These are phyloP conservation scores for Sarocladiaceae sp. DNA, from an alignment of 2,329 filamentous ascomycete genomes.

Conservation along the genomic window DNA sequence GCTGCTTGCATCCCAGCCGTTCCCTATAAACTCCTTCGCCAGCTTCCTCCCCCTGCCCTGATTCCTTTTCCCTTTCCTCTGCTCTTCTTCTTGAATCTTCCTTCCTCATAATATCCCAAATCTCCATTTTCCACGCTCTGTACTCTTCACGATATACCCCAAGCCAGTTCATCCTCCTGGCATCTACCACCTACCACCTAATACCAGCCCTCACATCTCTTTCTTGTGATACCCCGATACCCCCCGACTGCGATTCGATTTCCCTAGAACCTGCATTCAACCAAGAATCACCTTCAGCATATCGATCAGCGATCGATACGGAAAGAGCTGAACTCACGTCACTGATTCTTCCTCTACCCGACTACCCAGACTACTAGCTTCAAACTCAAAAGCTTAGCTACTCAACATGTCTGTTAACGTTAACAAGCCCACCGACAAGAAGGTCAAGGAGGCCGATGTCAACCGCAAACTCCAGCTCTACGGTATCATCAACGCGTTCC, in stretches of 20 bases:
- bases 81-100: conserved; percentile 13
- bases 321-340: too few species aligned
- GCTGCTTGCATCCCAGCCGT: not conserved
- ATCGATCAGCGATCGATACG: too few species aligned
- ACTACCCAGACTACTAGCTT: not conserved
- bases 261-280: not conserved
- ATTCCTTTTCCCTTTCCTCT: conserved; percentile 17
- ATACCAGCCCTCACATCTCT: conserved; percentile 1
- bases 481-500: conserved; percentile 80
- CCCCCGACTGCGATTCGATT: not conserved
- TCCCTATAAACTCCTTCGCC: conserved; percentile 7
- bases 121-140: not conserved
- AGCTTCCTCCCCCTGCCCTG: conserved; percentile 15
- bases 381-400: not conserved
- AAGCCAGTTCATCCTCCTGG: conserved; percentile 1
- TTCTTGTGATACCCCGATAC: conserved; percentile 9
- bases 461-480: conserved; percentile 93
- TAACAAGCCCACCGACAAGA: conserved; percentile 67
- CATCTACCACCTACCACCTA: conserved; percentile 4
- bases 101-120: conserved; percentile 5
- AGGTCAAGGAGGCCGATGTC: conserved; percentile 78
- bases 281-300: conserved; percentile 1
- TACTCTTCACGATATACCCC: conserved; percentile 6
- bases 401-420: conserved; percentile 41
- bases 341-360: too few species aligned